Evolutionary conservation across 1,284 basidiomycete species (phyloP).

Genomic region (Ustilago lituana): DNA sequence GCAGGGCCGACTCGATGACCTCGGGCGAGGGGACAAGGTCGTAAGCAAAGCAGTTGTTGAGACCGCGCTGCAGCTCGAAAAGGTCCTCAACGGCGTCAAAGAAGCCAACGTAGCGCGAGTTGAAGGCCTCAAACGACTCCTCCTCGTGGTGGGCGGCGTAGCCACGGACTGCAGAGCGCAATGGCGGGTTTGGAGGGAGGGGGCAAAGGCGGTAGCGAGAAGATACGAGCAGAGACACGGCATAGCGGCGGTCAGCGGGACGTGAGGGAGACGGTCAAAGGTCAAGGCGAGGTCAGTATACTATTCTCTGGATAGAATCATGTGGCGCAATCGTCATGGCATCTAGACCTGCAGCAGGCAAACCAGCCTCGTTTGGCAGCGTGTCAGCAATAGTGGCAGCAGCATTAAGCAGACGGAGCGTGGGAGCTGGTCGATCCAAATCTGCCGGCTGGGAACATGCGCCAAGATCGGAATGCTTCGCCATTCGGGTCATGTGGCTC

Average conservation of each 20-base stretch:
- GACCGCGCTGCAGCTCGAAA: constrained; percentile 84
- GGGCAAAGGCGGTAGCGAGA: not conserved
- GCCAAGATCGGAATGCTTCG: too few species aligned
- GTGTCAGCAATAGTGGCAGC: too few species aligned
- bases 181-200: too few species aligned
- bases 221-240: not conserved
- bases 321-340: not conserved
- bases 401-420: too few species aligned
- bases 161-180: constrained; percentile 41
- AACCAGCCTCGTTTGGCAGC: not conserved
- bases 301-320: not conserved
- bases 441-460: too few species aligned
- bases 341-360: not conserved
- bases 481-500: too few species aligned
- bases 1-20: constrained; percentile 89
- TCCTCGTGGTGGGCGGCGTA: constrained; percentile 71
- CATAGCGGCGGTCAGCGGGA: too few species aligned
- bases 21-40: constrained; percentile 91
- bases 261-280: too few species aligned
- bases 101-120: constrained; percentile 89
- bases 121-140: constrained; percentile 94
- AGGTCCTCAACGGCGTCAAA: constrained; percentile 92
- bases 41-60: constrained; percentile 99
- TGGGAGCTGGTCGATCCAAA: too few species aligned
- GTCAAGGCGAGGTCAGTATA: constrained; percentile 5